Evolutionary conservation across 257 asterid genomes (phyloP), one percentile per base, ranked within the genome.

Genomic region (Solanum infundibuliforme): DNA sequence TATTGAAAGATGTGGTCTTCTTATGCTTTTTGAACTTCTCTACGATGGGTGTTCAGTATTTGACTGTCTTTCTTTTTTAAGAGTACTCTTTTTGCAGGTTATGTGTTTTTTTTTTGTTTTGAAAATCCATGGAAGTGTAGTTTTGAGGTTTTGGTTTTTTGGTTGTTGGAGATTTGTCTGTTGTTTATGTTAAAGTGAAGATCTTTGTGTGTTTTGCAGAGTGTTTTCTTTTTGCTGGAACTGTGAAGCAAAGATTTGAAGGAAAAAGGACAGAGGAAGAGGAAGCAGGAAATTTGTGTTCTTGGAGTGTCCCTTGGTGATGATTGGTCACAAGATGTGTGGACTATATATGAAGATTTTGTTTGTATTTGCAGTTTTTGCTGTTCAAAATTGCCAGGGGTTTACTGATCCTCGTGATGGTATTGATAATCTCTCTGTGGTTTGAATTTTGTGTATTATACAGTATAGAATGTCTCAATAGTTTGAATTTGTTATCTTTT

Each of bases 321-420:
- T 89, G 88, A 95, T 95, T 96, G 93, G 88, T 35, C 85, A 85
- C 88, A 90, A 85, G 87, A 85, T 86, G 91, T 83, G 90, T 92
- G 90, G 84, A 87, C 89, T 68, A 85, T 91, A n/a, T 87, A 35
- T 88, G 72, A 88, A 88, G 88, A 87, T 92, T 92, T 90, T 92
- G 73, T 86, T 88, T 32, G 7, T 96, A 36, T 79, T 91, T 74
- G 87, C 91, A 72, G 74, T 89, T 89, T 86, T 91, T 86, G 89
- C 90, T 39, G 85, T 90, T 66, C 90, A 94, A 86, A 87, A 87
- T 62, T 88, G 88, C 89, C 69, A 87, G 81, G 99, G 98, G 79
- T 81, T 88, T 41, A 97, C 99, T 8, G 98, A 94, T 91, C 93
- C 95, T 90, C 95, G 95, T 86, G 99, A 97, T 89, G 98, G 99